Evolutionary conservation across 1,284 basidiomycete genomes (phyloP).

Genomic region (Pulchroboletus neoregius): DNA sequence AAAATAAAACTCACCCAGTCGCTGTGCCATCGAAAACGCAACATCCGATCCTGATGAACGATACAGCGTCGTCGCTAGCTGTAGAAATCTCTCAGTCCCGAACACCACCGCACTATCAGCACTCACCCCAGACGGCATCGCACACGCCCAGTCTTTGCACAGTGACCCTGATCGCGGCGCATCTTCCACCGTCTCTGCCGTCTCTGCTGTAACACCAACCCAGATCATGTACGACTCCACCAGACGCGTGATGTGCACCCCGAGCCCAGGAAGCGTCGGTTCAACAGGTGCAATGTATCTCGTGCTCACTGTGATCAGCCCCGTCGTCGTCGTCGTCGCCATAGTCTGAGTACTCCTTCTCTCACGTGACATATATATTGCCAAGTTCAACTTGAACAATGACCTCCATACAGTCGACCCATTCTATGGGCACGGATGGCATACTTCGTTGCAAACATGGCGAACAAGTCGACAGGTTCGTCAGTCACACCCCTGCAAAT

Average conservation of each 20-base stretch:
- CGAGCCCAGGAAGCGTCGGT: conserved; percentile 53
- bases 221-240: conserved; percentile 79
- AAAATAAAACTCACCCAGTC: conserved; percentile 57
- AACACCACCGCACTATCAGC: background rate
- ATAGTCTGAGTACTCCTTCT: background rate
- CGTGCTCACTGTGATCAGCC: conserved; percentile 39
- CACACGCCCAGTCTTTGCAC: conserved; percentile 78
- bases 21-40: conserved; percentile 70
- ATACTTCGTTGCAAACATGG: conserved; percentile 32
- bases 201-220: conserved; percentile 57
- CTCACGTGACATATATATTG: conserved; percentile 18
- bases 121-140: conserved; percentile 57
- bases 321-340: background rate
- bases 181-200: conserved; percentile 45
- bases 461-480: conserved; percentile 21
- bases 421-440: conserved; percentile 26
- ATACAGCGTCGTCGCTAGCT: conserved; percentile 61
- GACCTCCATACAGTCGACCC: conserved; percentile 16
- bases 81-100: background rate
- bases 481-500: conserved; percentile 30
- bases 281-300: conserved; percentile 46
- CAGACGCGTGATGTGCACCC: conserved; percentile 65
- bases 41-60: conserved; percentile 61
- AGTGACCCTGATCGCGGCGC: conserved; percentile 53
- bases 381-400: conserved; percentile 6